Conservation (phyloP, 306 rosid genomes). For the Lagenaria siceraria region DNA sequence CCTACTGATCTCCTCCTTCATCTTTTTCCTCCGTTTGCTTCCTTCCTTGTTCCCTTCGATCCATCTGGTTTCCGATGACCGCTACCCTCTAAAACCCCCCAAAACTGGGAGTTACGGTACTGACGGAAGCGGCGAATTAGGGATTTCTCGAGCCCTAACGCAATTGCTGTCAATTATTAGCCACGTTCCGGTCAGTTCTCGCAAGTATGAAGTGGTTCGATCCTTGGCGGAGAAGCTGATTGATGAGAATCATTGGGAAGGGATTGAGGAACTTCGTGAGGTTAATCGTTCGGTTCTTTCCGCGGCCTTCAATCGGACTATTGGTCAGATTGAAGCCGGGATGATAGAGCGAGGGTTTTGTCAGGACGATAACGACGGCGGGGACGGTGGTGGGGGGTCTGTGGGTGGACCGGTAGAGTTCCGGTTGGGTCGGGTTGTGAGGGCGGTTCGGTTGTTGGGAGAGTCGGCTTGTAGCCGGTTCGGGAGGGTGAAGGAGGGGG, state of each 20-base stretch:
- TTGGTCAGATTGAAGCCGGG: constrained; percentile 33
- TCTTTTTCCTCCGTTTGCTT: constrained; percentile 39
- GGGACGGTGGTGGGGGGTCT: neutral
- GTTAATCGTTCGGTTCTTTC: constrained; percentile 43
- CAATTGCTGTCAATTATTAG: constrained; percentile 40
- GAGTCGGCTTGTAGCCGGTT: neutral
- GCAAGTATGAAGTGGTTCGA: constrained; percentile 63
- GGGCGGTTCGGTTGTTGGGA: constrained; percentile 11
- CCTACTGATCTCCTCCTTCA: constrained; percentile 15
- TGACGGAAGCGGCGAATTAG: constrained; percentile 13
- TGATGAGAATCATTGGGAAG: constrained; percentile 38
- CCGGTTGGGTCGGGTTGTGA: constrained; percentile 8
- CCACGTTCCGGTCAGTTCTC: constrained; percentile 55
- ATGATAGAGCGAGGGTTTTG: constrained; percentile 4
- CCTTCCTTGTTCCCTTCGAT: constrained; percentile 23
- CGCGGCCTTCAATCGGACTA: constrained; percentile 36
- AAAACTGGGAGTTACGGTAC: neutral
- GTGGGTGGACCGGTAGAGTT: constrained; percentile 12
- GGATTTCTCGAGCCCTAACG: constrained; percentile 53
- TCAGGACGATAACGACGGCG: neutral
- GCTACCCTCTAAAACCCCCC: neutral
- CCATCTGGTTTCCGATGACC: neutral
- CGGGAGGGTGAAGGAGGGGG: neutral
- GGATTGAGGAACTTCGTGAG: constrained; percentile 28
- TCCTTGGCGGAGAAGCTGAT: constrained; percentile 52